Percentiles rank a stretch among this genome's conserved stretches.
Conservation (phyloP, 352 stramenopile species). For the Globisporangium splendens region DNA sequence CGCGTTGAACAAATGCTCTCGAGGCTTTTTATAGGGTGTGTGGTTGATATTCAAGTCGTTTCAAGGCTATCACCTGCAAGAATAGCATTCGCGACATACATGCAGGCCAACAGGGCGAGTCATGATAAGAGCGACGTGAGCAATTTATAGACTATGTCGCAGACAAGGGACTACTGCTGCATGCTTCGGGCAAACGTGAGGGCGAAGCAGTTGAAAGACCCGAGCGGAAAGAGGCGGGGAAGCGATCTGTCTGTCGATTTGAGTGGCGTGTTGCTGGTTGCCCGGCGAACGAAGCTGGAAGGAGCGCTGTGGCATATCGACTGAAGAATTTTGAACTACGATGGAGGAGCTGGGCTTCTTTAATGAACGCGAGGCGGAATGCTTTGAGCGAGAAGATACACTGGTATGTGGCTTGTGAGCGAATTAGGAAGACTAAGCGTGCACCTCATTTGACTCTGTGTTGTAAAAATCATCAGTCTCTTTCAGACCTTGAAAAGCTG, state of each 20-base stretch:
- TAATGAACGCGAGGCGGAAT: slow-evolving; percentile 81
- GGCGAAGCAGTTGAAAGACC: neutral
- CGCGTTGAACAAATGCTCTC: neutral
- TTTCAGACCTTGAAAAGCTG: slow-evolving; percentile 81
- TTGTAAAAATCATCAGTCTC: slow-evolving; percentile 33
- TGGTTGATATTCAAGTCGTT: slow-evolving; percentile 5
- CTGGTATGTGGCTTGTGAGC: slow-evolving; percentile 33
- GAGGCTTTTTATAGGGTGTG: neutral
- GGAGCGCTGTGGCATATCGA: slow-evolving; percentile 11
- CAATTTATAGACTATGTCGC: slow-evolving; percentile 6
- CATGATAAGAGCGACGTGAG: neutral
- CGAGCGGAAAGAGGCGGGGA: slow-evolving; percentile 7
- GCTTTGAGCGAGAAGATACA: slow-evolving; percentile 77
- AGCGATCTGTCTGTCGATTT: slow-evolving; percentile 1
- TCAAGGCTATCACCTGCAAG: neutral
- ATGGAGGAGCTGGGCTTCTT: slow-evolving; percentile 85
- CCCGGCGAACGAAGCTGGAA: slow-evolving; percentile 38
- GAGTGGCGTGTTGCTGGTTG: slow-evolving; percentile 1
- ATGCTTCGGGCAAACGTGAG: neutral
- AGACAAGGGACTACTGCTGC: neutral
- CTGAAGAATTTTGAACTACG: slow-evolving; percentile 15
- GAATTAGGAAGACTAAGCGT: neutral
- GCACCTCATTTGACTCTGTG: slow-evolving; percentile 1
- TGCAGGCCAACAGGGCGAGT: neutral
- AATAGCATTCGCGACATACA: neutral